Evolutionary conservation across 192 early-diverging fungal genomes (phyloP).

Genomic region (Dissophora ornata): DNA sequence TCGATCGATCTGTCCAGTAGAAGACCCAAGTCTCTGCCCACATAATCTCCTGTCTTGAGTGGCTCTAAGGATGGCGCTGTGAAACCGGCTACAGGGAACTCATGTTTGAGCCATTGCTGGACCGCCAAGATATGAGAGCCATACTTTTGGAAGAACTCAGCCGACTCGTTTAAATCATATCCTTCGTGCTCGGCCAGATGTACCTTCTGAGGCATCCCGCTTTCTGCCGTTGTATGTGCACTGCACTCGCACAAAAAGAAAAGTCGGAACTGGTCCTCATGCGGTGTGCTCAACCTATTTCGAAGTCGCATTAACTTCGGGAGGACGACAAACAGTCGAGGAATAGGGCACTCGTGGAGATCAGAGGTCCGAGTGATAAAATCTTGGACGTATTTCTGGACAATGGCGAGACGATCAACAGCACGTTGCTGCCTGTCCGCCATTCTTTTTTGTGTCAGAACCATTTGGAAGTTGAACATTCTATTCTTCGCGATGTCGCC

Average conservation of each 20-base stretch:
- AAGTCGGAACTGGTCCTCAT: conserved; percentile 9
- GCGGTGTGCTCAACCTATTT: not conserved
- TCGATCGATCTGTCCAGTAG: not conserved
- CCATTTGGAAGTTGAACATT: not conserved
- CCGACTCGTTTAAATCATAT: not conserved
- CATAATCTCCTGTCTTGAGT: not conserved
- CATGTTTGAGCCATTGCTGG: not conserved
- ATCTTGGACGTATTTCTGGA: conserved; percentile 2
- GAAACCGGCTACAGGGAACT: not conserved
- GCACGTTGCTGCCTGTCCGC: not conserved
- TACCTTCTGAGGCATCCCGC: not conserved
- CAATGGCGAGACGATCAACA: not conserved
- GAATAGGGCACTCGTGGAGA: conserved; percentile 8
- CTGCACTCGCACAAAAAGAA: conserved; percentile 21
- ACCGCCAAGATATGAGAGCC: not conserved
- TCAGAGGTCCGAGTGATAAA: conserved; percentile 9
- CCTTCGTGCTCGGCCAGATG: not conserved
- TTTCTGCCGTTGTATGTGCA: not conserved
- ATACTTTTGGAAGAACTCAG: not conserved
- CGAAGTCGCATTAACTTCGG: not conserved
- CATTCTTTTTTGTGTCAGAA: not conserved
- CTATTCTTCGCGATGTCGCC: conserved; percentile 1
- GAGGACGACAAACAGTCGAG: conserved; percentile 13
- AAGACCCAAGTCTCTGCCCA: not conserved
- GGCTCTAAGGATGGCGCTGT: not conserved